A percentile compares a stretch with the other conserved stretches of the same genome.
These are phyloP conservation scores for Boletus rubescentipes DNA, from an alignment of 768 basidiomycete species.

Conservation along the genomic window DNA sequence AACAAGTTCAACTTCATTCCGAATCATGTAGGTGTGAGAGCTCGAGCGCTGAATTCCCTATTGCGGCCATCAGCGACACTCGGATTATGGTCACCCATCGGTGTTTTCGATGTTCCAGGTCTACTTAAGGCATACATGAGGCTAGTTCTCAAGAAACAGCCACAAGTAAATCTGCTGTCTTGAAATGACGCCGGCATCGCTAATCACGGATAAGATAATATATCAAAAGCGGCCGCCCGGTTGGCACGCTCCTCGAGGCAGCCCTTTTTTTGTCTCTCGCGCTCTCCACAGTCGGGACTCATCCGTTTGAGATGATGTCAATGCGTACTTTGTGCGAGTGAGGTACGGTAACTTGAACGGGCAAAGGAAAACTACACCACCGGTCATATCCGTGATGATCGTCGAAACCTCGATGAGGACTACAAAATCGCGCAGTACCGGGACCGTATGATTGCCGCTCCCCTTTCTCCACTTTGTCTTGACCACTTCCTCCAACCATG, in stretches of 20 bases:
- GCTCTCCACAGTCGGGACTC: too few species aligned
- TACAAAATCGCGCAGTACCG: conserved; percentile 12
- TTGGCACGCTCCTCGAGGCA: not conserved
- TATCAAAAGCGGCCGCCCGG: too few species aligned
- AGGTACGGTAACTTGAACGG: not conserved
- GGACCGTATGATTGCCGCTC: not conserved
- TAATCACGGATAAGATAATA: too few species aligned
- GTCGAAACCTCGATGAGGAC: conserved; percentile 1
- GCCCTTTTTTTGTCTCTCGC: not conserved
- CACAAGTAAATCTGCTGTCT: not conserved
- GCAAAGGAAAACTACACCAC: not conserved
- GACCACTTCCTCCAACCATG: conserved; percentile 11
- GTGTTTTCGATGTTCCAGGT: not conserved
- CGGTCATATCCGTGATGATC: conserved; percentile 10
- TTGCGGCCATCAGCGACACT: not conserved
- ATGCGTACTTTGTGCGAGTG: not conserved
- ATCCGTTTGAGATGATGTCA: not conserved
- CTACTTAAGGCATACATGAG: not conserved
- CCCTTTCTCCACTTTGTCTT: not conserved
- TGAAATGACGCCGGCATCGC: not conserved
- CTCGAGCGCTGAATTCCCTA: too few species aligned
- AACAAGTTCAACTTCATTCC: too few species aligned
- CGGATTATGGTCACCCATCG: too few species aligned
- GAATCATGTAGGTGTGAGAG: too few species aligned
- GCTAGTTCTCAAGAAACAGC: not conserved